Percentiles rank a stretch among this genome's conserved stretches.
phyloP scores from a whole-genome alignment of 2,329 filamentous ascomycete species.

The Trichoderma hamatum region DNA sequence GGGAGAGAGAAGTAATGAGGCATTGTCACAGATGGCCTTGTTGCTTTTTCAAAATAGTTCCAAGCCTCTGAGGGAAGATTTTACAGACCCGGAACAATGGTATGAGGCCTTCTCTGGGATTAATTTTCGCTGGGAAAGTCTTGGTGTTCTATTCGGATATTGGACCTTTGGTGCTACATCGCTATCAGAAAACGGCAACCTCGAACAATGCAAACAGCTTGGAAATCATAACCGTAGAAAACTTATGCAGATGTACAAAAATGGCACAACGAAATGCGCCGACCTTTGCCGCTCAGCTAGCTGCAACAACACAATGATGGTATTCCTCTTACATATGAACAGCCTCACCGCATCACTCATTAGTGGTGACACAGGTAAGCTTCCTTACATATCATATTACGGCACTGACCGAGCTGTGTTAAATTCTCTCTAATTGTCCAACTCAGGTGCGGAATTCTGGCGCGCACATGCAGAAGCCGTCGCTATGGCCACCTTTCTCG shows the following conservation, averaged over 20 bases:
- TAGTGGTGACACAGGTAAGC: conserved; percentile 19
- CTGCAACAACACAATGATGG: conserved; percentile 21
- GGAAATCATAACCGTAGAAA: conserved; percentile 14
- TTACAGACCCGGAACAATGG: conserved; percentile 43
- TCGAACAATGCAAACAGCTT: conserved; percentile 12
- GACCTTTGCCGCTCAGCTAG: conserved; percentile 5
- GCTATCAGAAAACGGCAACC: background rate
- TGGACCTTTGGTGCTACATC: conserved; percentile 9
- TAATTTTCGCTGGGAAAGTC: conserved; percentile 48
- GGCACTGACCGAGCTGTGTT: background rate
- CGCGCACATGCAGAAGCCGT: conserved; percentile 23
- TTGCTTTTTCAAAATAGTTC: conserved; percentile 45
- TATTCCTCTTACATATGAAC: conserved; percentile 10
- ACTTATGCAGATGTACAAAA: background rate
- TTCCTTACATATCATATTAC: background rate
- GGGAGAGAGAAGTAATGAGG: background rate
- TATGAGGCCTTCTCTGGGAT: conserved; percentile 43
- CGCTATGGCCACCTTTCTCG: conserved; percentile 26
- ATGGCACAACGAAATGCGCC: background rate
- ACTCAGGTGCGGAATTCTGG: conserved; percentile 19
- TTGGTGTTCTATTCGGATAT: conserved; percentile 42
- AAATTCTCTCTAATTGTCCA: background rate
- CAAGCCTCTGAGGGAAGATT: conserved; percentile 41
- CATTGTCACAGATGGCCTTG: conserved; percentile 35
- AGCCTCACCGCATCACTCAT: conserved; percentile 12